Percentiles rank a stretch among this genome's conserved stretches.
These are phyloP conservation scores for Metschnikowia shivogae DNA, from an alignment of 805 yeast species.

Conservation along the genomic window DNA sequence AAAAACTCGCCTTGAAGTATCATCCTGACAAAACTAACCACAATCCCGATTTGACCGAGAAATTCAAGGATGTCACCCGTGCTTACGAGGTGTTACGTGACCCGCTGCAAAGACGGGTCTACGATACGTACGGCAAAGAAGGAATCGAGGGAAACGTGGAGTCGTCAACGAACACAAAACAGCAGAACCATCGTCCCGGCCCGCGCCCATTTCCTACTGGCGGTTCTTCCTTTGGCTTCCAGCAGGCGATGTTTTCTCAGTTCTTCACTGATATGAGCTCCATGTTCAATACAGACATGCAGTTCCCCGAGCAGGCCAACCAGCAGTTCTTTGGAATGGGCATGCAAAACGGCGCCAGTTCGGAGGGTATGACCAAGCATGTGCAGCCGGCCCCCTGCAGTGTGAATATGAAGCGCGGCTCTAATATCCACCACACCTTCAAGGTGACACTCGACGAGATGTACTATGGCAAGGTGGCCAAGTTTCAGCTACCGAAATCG, in stretches of 20 bases:
- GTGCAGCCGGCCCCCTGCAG: constrained; percentile 8
- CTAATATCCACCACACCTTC: constrained; percentile 52
- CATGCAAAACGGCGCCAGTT: not conserved
- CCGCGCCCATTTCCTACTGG: not conserved
- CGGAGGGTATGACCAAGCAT: constrained; percentile 1
- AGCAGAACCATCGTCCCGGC: constrained; percentile 2
- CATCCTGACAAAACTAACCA: constrained; percentile 66
- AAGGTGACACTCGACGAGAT: constrained; percentile 52
- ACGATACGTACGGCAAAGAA: constrained; percentile 50
- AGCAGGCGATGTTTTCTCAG: constrained; percentile 28
- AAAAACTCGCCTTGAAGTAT: constrained; percentile 42
- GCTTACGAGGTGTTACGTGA: constrained; percentile 65
- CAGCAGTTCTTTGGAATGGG: constrained; percentile 8
- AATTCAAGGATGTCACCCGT: constrained; percentile 57
- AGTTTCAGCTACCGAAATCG: constrained; percentile 50
- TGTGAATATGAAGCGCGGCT: constrained; percentile 8
- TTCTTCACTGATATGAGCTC: constrained; percentile 33
- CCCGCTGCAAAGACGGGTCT: constrained; percentile 39
- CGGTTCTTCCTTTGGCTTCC: constrained; percentile 10
- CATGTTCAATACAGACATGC: constrained; percentile 17
- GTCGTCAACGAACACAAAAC: constrained; percentile 6
- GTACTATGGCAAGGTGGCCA: constrained; percentile 53
- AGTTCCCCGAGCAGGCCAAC: constrained; percentile 1
- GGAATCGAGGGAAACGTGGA: constrained; percentile 33
- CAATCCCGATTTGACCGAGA: constrained; percentile 45